Conservation (phyloP, 2,329 filamentous ascomycete species). For the Aspergillus hiratsukae region DNA sequence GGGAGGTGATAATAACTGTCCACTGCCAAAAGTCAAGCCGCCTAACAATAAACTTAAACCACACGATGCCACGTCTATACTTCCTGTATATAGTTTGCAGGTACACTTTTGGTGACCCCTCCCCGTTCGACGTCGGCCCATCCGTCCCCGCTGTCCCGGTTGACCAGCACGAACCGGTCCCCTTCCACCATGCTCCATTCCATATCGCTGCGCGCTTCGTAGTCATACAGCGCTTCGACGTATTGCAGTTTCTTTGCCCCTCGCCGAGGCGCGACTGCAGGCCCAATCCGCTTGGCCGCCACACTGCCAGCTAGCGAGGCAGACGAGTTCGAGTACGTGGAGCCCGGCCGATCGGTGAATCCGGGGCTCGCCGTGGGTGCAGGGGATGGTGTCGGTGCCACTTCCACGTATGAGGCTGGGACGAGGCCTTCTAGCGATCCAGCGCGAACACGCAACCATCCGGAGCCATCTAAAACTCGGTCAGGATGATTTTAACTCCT, state of each 20-base stretch:
- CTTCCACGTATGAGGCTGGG: slow-evolving; percentile 78
- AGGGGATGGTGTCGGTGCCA: slow-evolving; percentile 47
- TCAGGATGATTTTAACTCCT: neutral
- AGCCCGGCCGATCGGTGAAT: slow-evolving; percentile 58
- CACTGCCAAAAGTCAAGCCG: neutral
- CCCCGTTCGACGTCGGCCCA: slow-evolving; percentile 97
- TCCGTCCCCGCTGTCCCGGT: slow-evolving; percentile 82
- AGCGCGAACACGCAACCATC: slow-evolving; percentile 81
- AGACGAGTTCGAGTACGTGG: slow-evolving; percentile 72
- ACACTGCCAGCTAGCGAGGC: slow-evolving; percentile 59
- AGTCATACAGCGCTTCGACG: slow-evolving; percentile 89
- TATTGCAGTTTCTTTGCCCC: slow-evolving; percentile 93
- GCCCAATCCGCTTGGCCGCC: slow-evolving; percentile 74
- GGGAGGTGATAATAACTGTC: neutral
- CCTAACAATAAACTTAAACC: slow-evolving; percentile 1
- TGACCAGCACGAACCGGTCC: slow-evolving; percentile 85
- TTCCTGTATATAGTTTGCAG: slow-evolving; percentile 85
- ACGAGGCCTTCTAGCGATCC: slow-evolving; percentile 76
- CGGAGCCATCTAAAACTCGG: slow-evolving; percentile 66
- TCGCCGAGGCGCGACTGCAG: slow-evolving; percentile 81
- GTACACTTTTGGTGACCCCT: slow-evolving; percentile 80
- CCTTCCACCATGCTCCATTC: slow-evolving; percentile 91
- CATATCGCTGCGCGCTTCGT: slow-evolving; percentile 74
- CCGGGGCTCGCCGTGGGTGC: slow-evolving; percentile 31
- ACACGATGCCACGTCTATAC: slow-evolving; percentile 41